A percentile compares a stretch with the other conserved stretches of the same genome.
Conservation (phyloP, 257 asterid genomes). For the Solanum okadae region DNA sequence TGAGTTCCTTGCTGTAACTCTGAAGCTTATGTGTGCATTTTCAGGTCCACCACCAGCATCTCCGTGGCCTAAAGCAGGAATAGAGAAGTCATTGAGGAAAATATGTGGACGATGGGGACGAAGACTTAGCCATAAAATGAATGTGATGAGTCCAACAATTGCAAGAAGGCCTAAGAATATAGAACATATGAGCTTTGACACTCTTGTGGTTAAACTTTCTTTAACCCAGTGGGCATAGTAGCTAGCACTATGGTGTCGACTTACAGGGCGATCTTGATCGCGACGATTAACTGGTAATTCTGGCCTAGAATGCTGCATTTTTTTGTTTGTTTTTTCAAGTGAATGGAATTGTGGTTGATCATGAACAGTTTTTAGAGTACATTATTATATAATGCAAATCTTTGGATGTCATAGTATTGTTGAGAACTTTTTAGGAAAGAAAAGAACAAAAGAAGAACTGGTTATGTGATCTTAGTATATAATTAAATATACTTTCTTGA, state of each 20-base stretch:
- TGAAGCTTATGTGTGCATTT: conserved; percentile 40
- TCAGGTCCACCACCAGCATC: conserved; percentile 22
- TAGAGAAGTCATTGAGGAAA: conserved; percentile 46
- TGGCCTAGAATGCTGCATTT: conserved; percentile 15
- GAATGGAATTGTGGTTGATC: not conserved
- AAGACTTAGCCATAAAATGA: conserved; percentile 81
- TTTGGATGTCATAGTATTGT: not conserved
- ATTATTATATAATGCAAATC: not conserved
- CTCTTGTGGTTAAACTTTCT: conserved; percentile 65
- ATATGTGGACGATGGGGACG: conserved; percentile 93
- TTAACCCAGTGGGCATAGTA: conserved; percentile 70
- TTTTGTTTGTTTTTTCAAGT: not conserved
- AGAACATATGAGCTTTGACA: conserved; percentile 71
- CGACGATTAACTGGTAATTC: conserved; percentile 21
- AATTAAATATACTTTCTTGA: not conserved
- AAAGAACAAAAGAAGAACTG: not conserved
- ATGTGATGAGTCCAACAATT: conserved; percentile 50
- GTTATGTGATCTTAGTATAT: not conserved
- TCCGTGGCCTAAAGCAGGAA: conserved; percentile 31
- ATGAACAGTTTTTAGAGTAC: not conserved
- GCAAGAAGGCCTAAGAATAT: conserved; percentile 50
- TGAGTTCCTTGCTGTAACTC: conserved; percentile 56
- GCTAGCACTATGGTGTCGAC: conserved; percentile 58
- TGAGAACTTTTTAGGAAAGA: not conserved
- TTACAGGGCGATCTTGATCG: conserved; percentile 14